A percentile compares a stretch with the other conserved stretches of the same genome.
These are phyloP conservation scores for Andalucia godoyi DNA, from an alignment of 78 protist genomes.

Conservation along the genomic window DNA sequence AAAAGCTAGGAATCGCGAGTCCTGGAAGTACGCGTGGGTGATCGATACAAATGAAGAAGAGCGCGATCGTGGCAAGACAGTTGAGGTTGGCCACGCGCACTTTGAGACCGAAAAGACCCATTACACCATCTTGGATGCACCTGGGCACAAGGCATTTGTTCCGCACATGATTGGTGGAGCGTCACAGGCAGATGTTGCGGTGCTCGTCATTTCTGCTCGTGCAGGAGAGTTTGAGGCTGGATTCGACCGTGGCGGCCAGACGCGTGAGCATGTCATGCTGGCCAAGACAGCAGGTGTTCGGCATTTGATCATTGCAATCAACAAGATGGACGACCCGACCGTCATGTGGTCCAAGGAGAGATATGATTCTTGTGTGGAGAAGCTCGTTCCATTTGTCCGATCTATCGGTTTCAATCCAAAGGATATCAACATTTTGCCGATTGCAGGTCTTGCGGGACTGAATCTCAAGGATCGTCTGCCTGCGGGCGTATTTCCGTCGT, in stretches of 20 bases:
- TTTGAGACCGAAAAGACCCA: conserved; percentile 74
- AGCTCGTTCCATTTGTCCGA: conserved; percentile 40
- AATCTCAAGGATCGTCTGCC: conserved; percentile 47
- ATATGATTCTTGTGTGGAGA: conserved; percentile 46
- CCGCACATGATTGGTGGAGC: conserved; percentile 98
- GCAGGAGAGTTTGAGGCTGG: conserved; percentile 97
- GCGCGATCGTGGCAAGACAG: conserved; percentile 81
- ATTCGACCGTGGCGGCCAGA: conserved; percentile 94
- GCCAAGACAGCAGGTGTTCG: conserved; percentile 91
- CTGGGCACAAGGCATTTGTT: conserved; percentile 88
- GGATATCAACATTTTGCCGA: conserved; percentile 75
- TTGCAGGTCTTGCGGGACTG: conserved; percentile 70
- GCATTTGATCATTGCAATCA: conserved; percentile 69
- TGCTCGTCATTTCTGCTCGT: conserved; percentile 89
- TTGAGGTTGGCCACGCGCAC: conserved; percentile 80
- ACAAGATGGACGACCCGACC: conserved; percentile 96
- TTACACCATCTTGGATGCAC: conserved; percentile 94
- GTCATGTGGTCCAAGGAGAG: conserved; percentile 75
- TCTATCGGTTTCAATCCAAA: conserved; percentile 14
- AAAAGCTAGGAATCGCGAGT: conserved; percentile 77
- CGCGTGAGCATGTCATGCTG: conserved; percentile 91
- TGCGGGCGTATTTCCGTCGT: conserved; percentile 52
- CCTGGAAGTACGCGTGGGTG: conserved; percentile 81
- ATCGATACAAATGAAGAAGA: conserved; percentile 93
- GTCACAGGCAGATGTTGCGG: conserved; percentile 93